Percentiles rank a stretch among this genome's conserved stretches.
These are phyloP conservation scores for apple (Malus domestica) DNA, from an alignment of 306 rosid genomes.

Conservation along the genomic window DNA sequence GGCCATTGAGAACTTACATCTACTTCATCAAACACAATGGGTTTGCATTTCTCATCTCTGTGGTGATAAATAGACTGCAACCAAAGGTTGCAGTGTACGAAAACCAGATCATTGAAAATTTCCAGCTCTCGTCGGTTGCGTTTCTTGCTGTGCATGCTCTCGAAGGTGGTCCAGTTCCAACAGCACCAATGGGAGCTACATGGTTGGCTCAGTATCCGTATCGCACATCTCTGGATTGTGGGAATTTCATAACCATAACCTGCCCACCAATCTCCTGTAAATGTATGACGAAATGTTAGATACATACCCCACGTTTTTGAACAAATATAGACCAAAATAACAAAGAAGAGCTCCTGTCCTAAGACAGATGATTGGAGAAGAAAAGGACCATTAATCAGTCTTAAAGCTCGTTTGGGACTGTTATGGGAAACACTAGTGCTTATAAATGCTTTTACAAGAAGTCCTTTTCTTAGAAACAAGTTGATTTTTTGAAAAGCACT, in stretches of 20 bases:
- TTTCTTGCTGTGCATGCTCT: constrained; percentile 39
- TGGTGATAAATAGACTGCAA: constrained; percentile 31
- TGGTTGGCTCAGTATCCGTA: constrained; percentile 60
- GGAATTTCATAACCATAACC: constrained; percentile 70
- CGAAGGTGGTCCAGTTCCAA: constrained; percentile 61
- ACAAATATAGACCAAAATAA: neutral
- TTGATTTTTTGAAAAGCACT: too few relatives aligned
- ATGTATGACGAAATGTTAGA: constrained; percentile 6
- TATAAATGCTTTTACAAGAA: too few relatives aligned
- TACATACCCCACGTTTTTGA: neutral
- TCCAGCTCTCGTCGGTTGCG: constrained; percentile 35
- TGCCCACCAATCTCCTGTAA: constrained; percentile 71
- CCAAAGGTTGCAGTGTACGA: constrained; percentile 71
- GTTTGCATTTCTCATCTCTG: constrained; percentile 35
- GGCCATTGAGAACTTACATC: constrained; percentile 66
- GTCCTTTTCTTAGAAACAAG: too few relatives aligned
- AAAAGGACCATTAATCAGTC: neutral
- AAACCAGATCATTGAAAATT: constrained; percentile 48
- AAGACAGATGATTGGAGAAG: neutral
- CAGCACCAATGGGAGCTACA: constrained; percentile 62
- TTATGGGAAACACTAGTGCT: too few relatives aligned
- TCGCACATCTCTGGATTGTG: constrained; percentile 53
- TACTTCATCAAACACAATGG: constrained; percentile 46
- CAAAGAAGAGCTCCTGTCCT: neutral
- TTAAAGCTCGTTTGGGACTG: too few relatives aligned